Evolutionary conservation across 2,329 filamentous ascomycete genomes (phyloP).

Genomic region (Talaromyces funiculosus): DNA sequence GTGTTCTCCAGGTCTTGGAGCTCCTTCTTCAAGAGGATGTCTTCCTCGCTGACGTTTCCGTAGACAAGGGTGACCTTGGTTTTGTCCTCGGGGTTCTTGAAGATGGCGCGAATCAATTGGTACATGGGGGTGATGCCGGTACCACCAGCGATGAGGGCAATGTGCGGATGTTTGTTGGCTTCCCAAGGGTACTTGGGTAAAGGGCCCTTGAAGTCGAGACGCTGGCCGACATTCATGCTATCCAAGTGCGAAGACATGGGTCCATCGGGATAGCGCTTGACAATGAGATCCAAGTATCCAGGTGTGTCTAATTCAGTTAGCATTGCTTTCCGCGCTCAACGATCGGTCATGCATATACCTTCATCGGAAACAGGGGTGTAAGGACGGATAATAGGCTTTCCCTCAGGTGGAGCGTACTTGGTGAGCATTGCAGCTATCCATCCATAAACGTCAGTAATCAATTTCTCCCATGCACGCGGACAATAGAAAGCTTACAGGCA

Average conservation of each 20-base stretch:
- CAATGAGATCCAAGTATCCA: slow-evolving; percentile 79
- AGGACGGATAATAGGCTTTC: slow-evolving; percentile 81
- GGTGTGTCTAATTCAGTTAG: slow-evolving; percentile 51
- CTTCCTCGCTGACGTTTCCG: slow-evolving; percentile 81
- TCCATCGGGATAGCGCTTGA: slow-evolving; percentile 87
- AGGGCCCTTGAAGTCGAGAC: slow-evolving; percentile 88
- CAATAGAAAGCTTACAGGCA: slow-evolving; percentile 52
- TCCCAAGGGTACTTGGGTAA: slow-evolving; percentile 89
- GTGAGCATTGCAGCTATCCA: slow-evolving; percentile 68
- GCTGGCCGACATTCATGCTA: slow-evolving; percentile 72
- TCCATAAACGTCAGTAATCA: not conserved
- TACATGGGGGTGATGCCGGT: slow-evolving; percentile 98
- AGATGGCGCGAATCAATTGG: slow-evolving; percentile 85
- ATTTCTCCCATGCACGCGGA: not conserved
- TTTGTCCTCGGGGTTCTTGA: slow-evolving; percentile 93
- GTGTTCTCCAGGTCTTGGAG: slow-evolving; percentile 84
- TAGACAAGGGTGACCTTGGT: slow-evolving; percentile 96
- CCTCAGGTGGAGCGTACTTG: slow-evolving; percentile 79
- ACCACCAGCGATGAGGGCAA: slow-evolving; percentile 69
- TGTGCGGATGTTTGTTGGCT: slow-evolving; percentile 86
- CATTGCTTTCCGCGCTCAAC: too few species aligned
- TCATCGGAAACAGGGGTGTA: slow-evolving; percentile 92
- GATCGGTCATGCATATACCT: slow-evolving; percentile 50
- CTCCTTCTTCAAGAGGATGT: slow-evolving; percentile 86
- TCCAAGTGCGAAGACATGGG: slow-evolving; percentile 90